These are phyloP conservation scores for Suillus weaverae DNA, from an alignment of 768 basidiomycete genomes.

Conservation along the genomic window DNA sequence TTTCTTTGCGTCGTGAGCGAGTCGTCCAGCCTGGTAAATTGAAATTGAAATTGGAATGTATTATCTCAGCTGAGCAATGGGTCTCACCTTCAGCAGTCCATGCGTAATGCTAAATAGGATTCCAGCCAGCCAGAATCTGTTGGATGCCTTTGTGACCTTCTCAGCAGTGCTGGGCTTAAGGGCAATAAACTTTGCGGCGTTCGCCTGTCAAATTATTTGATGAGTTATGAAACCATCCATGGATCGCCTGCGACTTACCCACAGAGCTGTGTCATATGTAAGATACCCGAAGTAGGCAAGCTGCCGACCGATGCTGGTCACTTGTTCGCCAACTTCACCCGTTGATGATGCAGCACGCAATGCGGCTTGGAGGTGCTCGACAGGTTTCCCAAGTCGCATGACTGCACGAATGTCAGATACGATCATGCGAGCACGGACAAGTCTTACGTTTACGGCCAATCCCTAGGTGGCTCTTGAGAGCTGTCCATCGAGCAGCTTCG, in stretches of 20 bases:
- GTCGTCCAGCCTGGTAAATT: slow-evolving; percentile 49
- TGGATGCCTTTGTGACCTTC: slow-evolving; percentile 62
- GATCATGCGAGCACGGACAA: slow-evolving; percentile 2
- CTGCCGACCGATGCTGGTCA: slow-evolving; percentile 81
- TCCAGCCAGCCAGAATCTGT: slow-evolving; percentile 87
- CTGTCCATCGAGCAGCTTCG: slow-evolving; percentile 75
- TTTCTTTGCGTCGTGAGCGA: slow-evolving; percentile 59
- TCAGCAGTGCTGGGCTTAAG: slow-evolving; percentile 61
- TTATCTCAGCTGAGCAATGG: neutral
- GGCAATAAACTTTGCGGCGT: slow-evolving; percentile 62
- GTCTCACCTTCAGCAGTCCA: slow-evolving; percentile 62
- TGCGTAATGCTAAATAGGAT: slow-evolving; percentile 79
- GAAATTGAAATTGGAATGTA: slow-evolving; percentile 2
- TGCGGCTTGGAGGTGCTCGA: slow-evolving; percentile 92
- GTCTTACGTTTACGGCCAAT: slow-evolving; percentile 77
- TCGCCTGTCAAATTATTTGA: slow-evolving; percentile 45
- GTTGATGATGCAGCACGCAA: slow-evolving; percentile 63
- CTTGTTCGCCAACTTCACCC: slow-evolving; percentile 63
- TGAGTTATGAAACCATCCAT: neutral
- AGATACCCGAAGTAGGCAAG: slow-evolving; percentile 89
- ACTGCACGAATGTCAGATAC: slow-evolving; percentile 46
- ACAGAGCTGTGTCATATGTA: slow-evolving; percentile 77
- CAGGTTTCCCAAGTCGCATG: slow-evolving; percentile 88
- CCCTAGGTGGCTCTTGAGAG: slow-evolving; percentile 83
- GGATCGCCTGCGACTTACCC: slow-evolving; percentile 53